Evolutionary conservation across 805 yeast genomes (phyloP), one percentile per base, ranked within the genome.

Genomic region (Sungouiella thailandica): DNA sequence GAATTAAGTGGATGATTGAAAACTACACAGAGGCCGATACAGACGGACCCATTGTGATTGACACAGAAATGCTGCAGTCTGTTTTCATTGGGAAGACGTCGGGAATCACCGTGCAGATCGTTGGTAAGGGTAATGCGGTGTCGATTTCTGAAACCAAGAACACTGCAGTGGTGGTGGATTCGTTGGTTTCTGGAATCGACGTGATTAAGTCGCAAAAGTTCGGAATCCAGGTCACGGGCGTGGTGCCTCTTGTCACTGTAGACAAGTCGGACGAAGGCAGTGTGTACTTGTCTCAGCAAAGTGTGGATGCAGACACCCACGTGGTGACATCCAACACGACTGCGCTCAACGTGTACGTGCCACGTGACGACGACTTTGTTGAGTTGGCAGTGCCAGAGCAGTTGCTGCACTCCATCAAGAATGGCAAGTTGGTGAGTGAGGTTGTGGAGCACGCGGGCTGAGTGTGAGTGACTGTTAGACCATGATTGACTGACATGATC

Each of bases 371-470:
- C 24, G 96, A 90, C 56, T 80, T 74, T 60, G 74, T 69, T 34
- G 99, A 93, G 60, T 64, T 78, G 35, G 80, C 96, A 7, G 75
- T 84, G 26, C 96, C 97, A 7, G 99, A 93, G 62, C 98, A 93
- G 65, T 73, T 93, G 60, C 76, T 77, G 53, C 96, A 87, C 60
- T 68, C 74, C 12, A 66, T 85, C 41, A 67, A 61, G 34, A 57
- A 62, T 28, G 93, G 90, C 18, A 73, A 74, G 51, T 59, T 89
- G 40, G 67, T 70, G 22, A 77, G 85, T 46, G 70, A 74, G 41
- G 81, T 88, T 44, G 95, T 86, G 30, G 93, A 83, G 57, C 95
- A 85, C 59, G 79, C 81, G 18, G 93, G 89, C 41, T 85, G 23
- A 28, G 23, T 15, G 22, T 19, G 22, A 7, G 22, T 19, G n/a